Base-by-base conservation (phyloP, 164 flowering plant genomes). In the Kalanchoe fedtschenkoi region DNA sequence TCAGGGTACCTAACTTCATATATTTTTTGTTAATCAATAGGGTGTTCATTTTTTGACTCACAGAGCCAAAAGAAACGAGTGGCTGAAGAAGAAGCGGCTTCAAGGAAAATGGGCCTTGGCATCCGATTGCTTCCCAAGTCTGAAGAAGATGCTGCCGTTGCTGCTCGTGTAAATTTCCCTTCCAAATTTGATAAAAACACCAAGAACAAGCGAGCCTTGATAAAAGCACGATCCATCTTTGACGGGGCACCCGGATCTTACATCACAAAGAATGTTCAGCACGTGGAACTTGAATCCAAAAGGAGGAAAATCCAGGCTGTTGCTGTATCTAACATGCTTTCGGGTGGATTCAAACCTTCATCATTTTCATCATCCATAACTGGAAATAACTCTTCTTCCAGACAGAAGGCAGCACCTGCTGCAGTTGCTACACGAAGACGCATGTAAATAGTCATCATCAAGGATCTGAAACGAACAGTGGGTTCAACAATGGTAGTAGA, bases 31-130 rank as follows among this genome's bases (percentile, higher is more conserved):
- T 24, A 37, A 38, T 37, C 22, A 24, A 29, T 57, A 15, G 2
- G 46, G 11, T 1, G 29, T 44, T 13, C 10, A 30, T 54, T 69
- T 13, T 6, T 14, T 2, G 63, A 10, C 66, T 61, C 57, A 3
- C 80, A 86, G 96, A 43, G 34, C 71, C 92, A 90, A 70, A 93
- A 84, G 85, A 90, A 84, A 66, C 79, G 98, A 69, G 87, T 90
- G 53, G 83, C 88, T 61, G 90, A 85, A 72, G 98, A 93, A 72
- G 96, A 90, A 73, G 67, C 57, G 43, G 69, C 72, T 58, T 72
- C 91, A 2, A 81, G 73, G 76, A 90, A 80, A 69, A 65, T 72
- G 66, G 98, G 97, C 14, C 81, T 90, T 33, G 83, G 81, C 43
- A 71, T 93, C 34, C 73, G 96, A 42, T 72, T 93, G 54, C 95